Evolutionary conservation across 306 rosid genomes (phyloP).

Genomic region (Trichosanthes cucumerina): DNA sequence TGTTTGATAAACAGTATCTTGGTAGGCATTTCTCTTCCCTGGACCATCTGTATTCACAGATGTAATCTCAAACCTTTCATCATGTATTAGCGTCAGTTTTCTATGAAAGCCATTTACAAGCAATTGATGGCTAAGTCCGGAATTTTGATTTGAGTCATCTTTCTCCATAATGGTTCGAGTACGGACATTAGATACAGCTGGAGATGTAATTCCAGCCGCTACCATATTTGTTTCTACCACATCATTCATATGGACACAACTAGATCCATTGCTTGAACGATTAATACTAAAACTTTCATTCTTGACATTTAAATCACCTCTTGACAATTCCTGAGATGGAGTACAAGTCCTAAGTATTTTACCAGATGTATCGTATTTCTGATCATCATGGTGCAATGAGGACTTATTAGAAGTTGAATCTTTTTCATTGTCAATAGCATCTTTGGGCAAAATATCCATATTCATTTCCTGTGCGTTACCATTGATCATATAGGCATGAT

Average conservation of each 20-base stretch:
- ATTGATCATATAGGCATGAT: constrained; percentile 22
- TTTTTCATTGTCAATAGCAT: constrained; percentile 18
- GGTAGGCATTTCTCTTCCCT: constrained; percentile 34
- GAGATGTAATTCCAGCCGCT: constrained; percentile 29
- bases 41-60: constrained; percentile 30
- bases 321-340: constrained; percentile 7
- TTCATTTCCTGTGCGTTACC: constrained; percentile 22
- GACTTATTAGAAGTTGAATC: constrained; percentile 16
- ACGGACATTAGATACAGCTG: constrained; percentile 21
- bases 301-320: constrained; percentile 2
- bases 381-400: not conserved
- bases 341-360: not conserved
- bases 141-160: constrained; percentile 41
- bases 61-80: constrained; percentile 34
- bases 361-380: not conserved
- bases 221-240: constrained; percentile 16
- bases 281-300: constrained; percentile 16
- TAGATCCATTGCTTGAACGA: constrained; percentile 19
- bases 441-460: constrained; percentile 17
- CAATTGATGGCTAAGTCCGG: constrained; percentile 66
- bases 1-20: constrained; percentile 1
- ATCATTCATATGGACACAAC: constrained; percentile 19
- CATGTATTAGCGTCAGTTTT: constrained; percentile 30
- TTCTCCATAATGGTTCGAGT: constrained; percentile 25
- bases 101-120: constrained; percentile 55